Evolutionary conservation across 306 rosid species (phyloP), one percentile per base, ranked within the genome.

Genomic region (Citrullus mucosospermus): DNA sequence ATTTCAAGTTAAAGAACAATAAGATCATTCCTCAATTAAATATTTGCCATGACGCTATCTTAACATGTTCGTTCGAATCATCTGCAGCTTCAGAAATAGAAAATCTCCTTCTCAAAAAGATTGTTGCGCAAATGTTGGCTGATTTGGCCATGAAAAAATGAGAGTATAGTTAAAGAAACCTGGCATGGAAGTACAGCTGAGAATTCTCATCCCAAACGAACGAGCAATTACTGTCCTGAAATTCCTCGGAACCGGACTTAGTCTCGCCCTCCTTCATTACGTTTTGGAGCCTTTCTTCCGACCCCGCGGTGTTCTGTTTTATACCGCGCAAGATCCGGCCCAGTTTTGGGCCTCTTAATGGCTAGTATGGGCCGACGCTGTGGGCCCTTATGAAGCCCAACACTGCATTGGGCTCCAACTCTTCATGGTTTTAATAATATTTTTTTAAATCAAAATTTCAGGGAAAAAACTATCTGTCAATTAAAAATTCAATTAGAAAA

Each of bases 191-290:
- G 83, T 87, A 90, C 41, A 92, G 95, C 78, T 82, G 90, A n/a
- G 95, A 90, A 4, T 54, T 82, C 7, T 92, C 90, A 44, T 94
- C 96, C 96, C 97, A 94, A 58, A 92, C 89, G 62, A 94, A 94
- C 28, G 80, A 57, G 58, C 87, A 86, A 78, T 82, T 86, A 74
- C 39, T 79, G 25, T 78, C 78, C 75, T 83, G 82, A 16, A 81
- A 60, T 78, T 78, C 28, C 22, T 44, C 76, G 15, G 88, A 69
- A 57, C 85, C 83, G 39, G 76, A 32, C 61, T 78, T 71, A 5
- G 46, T 6, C 48, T 58, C 59, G 32, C 16, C 5, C 18, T 28
- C 32, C 25, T 79, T 76, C 76, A 78, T 65, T 48, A 4, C 25
- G 11, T 15, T 28, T 61, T 4, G 43, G 73, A 34, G 46, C 5